Evolutionary conservation across 805 yeast species (phyloP), one percentile per base, ranked within the genome.

Genomic region (Priceomyces medius): DNA sequence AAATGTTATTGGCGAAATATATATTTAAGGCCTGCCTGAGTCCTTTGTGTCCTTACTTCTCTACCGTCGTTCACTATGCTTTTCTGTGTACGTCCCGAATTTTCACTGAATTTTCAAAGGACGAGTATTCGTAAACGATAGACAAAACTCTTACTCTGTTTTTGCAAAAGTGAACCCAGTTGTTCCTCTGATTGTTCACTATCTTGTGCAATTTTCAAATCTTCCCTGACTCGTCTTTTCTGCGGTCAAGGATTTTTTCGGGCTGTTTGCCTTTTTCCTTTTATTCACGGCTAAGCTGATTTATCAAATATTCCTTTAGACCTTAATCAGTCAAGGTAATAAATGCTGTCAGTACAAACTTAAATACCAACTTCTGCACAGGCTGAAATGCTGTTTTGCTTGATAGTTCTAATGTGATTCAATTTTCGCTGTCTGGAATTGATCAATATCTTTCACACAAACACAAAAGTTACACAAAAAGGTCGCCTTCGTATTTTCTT

Each of bases 371-470:
- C 29, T 26, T 12, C n/a, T 26, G 29, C 29, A 32, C 24, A 14
- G 24, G 35, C 14, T 32, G 18, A 4, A n/a, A 32, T 32, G 35
- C 35, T 20, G 19, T 31, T 13, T 26, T 26, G 29, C 9, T n/a
- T n/a, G n/a, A n/a, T n/a, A n/a, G 14, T 31, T 5, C 14, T 31
- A 5, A 31, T 31, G n/a, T 12, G 14, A 31, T 16, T 26, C 34
- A 17, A 10, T 31, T 31, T 31, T 31, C 34, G 34, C 16, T 31
- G 6, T 31, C 16, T 31, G 34, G 19, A 9, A 21, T 35, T 35
- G 38, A 35, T 35, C 38, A 24, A 35, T 35, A 35, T 35, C 38
- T 23, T 38, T 38, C 36, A 24, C 41, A 38, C 41, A 38, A 38
- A 38, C 41, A 21, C 19, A 18, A 32, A 21, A 14, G 23, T 38